Base-by-base conservation (phyloP, 1,284 basidiomycete genomes). In the Leccinum angustisporum region DNA sequence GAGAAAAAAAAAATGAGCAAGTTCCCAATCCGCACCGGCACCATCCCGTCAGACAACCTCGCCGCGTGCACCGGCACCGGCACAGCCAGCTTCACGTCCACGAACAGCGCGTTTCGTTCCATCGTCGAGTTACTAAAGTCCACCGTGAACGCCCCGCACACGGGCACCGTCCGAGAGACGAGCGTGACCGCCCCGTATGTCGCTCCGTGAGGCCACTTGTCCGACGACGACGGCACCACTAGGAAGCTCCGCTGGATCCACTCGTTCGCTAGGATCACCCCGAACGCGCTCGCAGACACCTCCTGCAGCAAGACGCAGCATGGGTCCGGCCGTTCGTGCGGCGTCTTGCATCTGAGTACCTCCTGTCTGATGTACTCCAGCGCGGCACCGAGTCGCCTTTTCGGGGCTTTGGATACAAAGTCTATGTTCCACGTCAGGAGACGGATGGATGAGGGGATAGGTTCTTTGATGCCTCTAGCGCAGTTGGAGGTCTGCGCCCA, bases 361-460 rank as follows among this genome's bases (percentile, higher is more conserved):
- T 80, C 76, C 48, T 73, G 69, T 67, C 82, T 80, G 61, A 90
- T 79, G 70, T 88, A 77, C 14, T 80, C 75, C 58, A 90, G 75
- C n/a, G 79, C 80, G 3, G 77, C 72, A 2, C 64, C 62, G 13
- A 87, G 75, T 9, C 88, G 82, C 59, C 76, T 76, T 31, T 74
- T 73, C 9, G 69, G 69, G 46, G 76, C 66, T 0, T 70, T 65
- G 10, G 75, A 73, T 58, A 72, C 67, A 68, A 81, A 85, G 68
- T 87, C 83, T 56, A 90, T 68, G 71, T 91, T 90, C 89, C 89
- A 91, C 38, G 86, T 83, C 61, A 89, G 70, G 48, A 91, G 68
- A 54, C 77, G 77, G 54, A 89, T 66, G 38, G 69, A 76, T 33
- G 76, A 77, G 30, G 79, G 80, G 61, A 76, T 75, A 13, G 76